phyloP scores from a whole-genome alignment of 1,284 basidiomycete species.

The Ganoderma leucocontextum region DNA sequence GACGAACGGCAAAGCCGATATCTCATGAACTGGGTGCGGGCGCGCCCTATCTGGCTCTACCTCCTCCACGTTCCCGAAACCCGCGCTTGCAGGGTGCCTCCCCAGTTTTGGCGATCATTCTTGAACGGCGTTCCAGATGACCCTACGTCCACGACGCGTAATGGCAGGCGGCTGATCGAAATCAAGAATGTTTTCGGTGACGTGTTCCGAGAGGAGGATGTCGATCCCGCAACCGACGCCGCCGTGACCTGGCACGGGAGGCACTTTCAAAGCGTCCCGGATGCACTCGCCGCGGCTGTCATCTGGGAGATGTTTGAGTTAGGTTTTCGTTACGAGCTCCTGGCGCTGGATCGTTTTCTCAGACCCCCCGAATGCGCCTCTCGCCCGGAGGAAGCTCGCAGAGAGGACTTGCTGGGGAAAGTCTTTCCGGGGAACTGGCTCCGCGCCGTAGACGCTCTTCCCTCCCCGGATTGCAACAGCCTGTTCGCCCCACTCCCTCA shows the following conservation, averaged over 20 bases:
- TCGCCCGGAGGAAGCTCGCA: neutral
- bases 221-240: too few species aligned
- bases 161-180: too few species aligned
- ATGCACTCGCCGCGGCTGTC: neutral
- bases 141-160: too few species aligned
- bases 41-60: too few species aligned
- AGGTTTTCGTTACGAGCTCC: constrained; percentile 20
- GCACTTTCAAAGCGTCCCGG: neutral
- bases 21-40: too few species aligned
- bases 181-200: too few species aligned
- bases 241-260: neutral
- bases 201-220: too few species aligned
- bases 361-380: neutral
- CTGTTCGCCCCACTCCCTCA: neutral
- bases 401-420: neutral
- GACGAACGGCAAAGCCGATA: too few species aligned
- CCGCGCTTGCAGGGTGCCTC: too few species aligned
- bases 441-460: neutral
- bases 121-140: too few species aligned
- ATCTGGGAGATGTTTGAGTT: constrained; percentile 22
- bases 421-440: neutral
- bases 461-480: neutral
- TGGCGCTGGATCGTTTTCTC: constrained; percentile 12
- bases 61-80: too few species aligned
- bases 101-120: too few species aligned